Base-by-base conservation (phyloP, 805 yeast genomes). In the Wickerhamiella siamensis region DNA sequence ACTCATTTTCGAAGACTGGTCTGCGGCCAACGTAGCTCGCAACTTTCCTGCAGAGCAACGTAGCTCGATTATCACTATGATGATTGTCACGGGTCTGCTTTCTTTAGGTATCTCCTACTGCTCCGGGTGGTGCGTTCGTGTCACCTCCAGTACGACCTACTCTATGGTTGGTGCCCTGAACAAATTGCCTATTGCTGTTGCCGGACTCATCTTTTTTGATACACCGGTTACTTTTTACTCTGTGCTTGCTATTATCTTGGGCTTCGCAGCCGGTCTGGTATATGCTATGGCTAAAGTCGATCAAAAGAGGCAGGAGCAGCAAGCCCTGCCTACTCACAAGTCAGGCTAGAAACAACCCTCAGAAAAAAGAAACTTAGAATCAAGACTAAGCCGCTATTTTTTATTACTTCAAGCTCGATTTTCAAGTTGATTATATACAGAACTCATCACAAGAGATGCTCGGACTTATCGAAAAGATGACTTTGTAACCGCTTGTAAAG, bases 41-140 rank as follows among this genome's bases (percentile, higher is more conserved):
- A 88, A 87, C 72, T 83, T 91, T 77, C 93, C 93, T 33, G 67
- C 70, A 12, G 83, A 66, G 38, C 68, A 73, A 53, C 74, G 87
- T 61, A 63, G 67, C 49, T 71, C 88, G 35, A 73, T 83, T 44
- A 71, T 84, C 49, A 63, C 78, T 36, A 78, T 84, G 54, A 87
- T 91, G 95, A 56, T 91, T 48, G 73, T 88, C 59, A 83, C 95
- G 31, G 98, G 98, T 64, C 74, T 83, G 53, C 79, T 94, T 36
- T 80, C 96, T 26, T 94, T 91, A 41, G 96, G 94, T 68, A 91
- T 91, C 61, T 88, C 97, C 36, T 91, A 91, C 75, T 84, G 95
- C 65, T 86, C 97, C 10, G 98, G 96, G 47, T 91, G 98, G 98
- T 91, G 98, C 75, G 94, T 91, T 51, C 83, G 98, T 69, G 97